Percentiles rank a stretch among this genome's conserved stretches.
Conservation (phyloP, 352 stramenopile genomes). For the Aphanomyces euteiches region DNA sequence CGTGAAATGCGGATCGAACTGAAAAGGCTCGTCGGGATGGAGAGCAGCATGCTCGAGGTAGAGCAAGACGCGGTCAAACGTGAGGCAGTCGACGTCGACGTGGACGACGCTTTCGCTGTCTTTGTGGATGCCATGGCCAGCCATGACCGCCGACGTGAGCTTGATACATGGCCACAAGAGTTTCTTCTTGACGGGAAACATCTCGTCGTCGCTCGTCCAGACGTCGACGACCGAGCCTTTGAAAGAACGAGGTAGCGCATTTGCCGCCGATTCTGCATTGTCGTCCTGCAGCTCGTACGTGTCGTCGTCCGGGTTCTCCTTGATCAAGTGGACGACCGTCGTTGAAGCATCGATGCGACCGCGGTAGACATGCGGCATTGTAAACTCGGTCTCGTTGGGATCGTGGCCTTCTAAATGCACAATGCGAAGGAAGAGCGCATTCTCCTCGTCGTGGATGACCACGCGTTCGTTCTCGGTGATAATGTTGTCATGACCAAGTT, state of each 20-base stretch:
- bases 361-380: constrained; percentile 79
- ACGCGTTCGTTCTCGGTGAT: constrained; percentile 78
- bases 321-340: constrained; percentile 53
- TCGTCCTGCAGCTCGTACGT: not conserved
- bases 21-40: constrained; percentile 56
- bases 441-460: constrained; percentile 51
- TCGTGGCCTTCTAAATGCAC: constrained; percentile 67
- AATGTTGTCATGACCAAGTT: constrained; percentile 52
- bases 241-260: not conserved
- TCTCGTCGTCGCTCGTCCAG: constrained; percentile 77
- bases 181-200: constrained; percentile 87
- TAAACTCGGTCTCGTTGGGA: constrained; percentile 74
- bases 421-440: constrained; percentile 56
- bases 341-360: constrained; percentile 53
- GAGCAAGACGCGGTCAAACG: constrained; percentile 83
- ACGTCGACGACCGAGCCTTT: constrained; percentile 56
- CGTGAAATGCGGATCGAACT: constrained; percentile 76
- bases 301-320: constrained; percentile 43
- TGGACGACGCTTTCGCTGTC: constrained; percentile 54
- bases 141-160: constrained; percentile 75
- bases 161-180: constrained; percentile 86
- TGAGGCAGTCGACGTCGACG: constrained; percentile 84
- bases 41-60: constrained; percentile 83
- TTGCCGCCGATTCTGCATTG: not conserved
- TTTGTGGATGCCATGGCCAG: constrained; percentile 68